Base-by-base conservation (phyloP, 352 stramenopile genomes). In the Globisporangium solare region DNA sequence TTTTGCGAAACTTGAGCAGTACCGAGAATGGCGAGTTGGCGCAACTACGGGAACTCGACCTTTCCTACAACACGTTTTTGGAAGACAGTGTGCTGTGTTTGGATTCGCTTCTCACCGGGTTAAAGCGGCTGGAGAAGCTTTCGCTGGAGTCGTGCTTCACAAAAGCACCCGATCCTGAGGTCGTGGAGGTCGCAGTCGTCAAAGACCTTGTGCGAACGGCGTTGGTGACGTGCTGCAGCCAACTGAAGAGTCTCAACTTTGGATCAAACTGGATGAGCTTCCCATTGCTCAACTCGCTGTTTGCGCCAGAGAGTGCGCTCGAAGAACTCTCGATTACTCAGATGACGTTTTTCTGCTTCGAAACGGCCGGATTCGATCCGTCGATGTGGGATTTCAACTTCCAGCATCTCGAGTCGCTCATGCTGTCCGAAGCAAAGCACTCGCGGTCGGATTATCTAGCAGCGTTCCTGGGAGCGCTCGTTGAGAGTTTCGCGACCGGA, bases 1-100 rank as follows among this genome's bases (percentile, higher is more conserved):
- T 88, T 5, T 56, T 88, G 45, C 61, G 54, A 10, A 55, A 80
- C 47, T 57, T 89, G 50, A 73, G 59, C 20, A 66, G 59, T 47
- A 20, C 42, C 5, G 56, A 71, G 5, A 47, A 18, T 1, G 60
- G 58, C 15, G 54, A 51, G 11, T 50, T 86, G 18, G 42, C 15
- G 6, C 61, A 68, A 47, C 57, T 92, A 8, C 56, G 68, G 21
- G 67, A 60, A n/a, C 60, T 92, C 45, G 70, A 90, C 61, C 27
- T 92, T 8, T 90, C 79, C 27, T 89, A 82, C 62, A 88, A 89
- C 55, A 87, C 76, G 8, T 69, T 92, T 42, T 67, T 65, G 11
- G 58, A 71, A 27, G 70, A 80, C 51, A 64, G 58, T 13, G 67
- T 70, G 14, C 48, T 64, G 21, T 66, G 62, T 18, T 54, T 88